These are phyloP conservation scores for Yamadazyma sp. DNA, from an alignment of 805 yeast species.

Conservation along the genomic window DNA sequence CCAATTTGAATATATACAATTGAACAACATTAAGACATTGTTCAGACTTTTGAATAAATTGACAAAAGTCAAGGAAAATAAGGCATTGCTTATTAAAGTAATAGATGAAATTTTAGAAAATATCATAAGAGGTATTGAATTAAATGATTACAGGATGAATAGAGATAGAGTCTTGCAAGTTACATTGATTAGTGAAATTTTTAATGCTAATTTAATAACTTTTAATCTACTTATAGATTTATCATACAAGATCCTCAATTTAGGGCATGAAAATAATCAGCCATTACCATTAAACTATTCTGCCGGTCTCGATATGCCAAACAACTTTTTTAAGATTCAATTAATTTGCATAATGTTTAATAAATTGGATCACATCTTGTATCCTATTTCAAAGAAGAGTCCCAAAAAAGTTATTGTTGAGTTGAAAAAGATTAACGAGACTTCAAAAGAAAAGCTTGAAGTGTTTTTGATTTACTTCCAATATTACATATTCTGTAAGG, in stretches of 20 bases:
- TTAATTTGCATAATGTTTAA: constrained; percentile 31
- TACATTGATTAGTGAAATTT: constrained; percentile 57
- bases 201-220: constrained; percentile 45
- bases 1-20: constrained; percentile 59
- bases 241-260: constrained; percentile 54
- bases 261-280: constrained; percentile 60
- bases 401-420: constrained; percentile 4
- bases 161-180: constrained; percentile 61
- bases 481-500: constrained; percentile 64
- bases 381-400: not conserved
- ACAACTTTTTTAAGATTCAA: constrained; percentile 70
- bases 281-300: constrained; percentile 48
- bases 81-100: constrained; percentile 41
- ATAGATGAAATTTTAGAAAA: constrained; percentile 66
- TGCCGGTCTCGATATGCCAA: constrained; percentile 55
- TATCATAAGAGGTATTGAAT: constrained; percentile 64
- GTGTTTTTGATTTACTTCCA: constrained; percentile 60
- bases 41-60: constrained; percentile 4
- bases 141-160: constrained; percentile 55
- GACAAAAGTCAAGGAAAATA: constrained; percentile 26
- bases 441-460: constrained; percentile 13
- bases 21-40: constrained; percentile 38
- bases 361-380: constrained; percentile 1
- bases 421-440: constrained; percentile 2
- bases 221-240: constrained; percentile 48